A percentile compares a stretch with the other conserved stretches of the same genome.
phyloP scores from a whole-genome alignment of 345 rosid genomes.

The Eucalyptus erythrocorys region DNA sequence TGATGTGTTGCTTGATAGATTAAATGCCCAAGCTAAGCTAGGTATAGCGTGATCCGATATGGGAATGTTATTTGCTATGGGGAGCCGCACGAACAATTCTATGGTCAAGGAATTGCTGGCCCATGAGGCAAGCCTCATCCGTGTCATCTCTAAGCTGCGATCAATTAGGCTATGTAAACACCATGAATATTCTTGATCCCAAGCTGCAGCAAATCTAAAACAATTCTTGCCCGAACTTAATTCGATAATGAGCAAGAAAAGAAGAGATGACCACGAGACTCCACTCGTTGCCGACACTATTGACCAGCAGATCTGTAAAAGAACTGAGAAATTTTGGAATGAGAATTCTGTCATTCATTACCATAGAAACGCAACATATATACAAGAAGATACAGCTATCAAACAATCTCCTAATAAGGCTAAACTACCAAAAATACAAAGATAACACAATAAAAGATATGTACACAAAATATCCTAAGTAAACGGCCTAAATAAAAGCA shows the following conservation, averaged over 20 bases:
- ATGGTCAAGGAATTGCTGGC: accelerated
- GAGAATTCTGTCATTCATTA: no score
- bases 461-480: no score
- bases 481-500: no score
- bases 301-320: neutral
- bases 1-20: no score
- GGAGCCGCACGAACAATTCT: no score
- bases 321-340: no score
- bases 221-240: neutral
- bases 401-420: no score
- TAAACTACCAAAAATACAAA: no score
- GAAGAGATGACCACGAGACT: neutral
- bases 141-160: neutral
- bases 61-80: accelerated
- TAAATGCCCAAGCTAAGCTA: neutral
- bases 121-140: neutral
- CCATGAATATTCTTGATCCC: neutral
- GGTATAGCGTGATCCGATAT: neutral
- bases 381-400: no score
- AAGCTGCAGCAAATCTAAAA: neutral
- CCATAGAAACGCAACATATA: no score
- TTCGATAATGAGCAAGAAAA: neutral
- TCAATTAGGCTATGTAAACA: neutral
- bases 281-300: neutral
- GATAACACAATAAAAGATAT: no score